Evolutionary conservation across 2,329 filamentous ascomycete species (phyloP).

Genomic region (Trichothecium sympodiale): DNA sequence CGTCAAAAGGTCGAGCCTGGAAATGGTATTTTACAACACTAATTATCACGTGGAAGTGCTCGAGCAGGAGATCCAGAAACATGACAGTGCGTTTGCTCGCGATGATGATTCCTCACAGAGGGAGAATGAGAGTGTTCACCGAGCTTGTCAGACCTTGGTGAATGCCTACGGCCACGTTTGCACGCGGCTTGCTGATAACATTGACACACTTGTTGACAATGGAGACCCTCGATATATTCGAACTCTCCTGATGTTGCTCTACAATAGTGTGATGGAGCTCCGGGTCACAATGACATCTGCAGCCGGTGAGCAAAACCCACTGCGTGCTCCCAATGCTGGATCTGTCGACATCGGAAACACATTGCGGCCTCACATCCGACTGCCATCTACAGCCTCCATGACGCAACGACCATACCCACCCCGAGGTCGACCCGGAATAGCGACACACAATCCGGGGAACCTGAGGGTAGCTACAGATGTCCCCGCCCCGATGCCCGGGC

Average conservation of each 20-base stretch:
- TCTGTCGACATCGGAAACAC: constrained; percentile 18
- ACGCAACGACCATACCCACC: constrained; percentile 33
- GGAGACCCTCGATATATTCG: constrained; percentile 57
- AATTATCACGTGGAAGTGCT: constrained; percentile 55
- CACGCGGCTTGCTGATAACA: constrained; percentile 47
- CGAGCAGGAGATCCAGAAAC: constrained; percentile 53
- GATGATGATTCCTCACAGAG: constrained; percentile 35
- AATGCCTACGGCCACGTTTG: constrained; percentile 56
- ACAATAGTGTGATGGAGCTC: constrained; percentile 58
- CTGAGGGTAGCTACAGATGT: constrained; percentile 45
- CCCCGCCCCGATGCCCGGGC: constrained; percentile 23
- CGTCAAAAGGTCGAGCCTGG: constrained; percentile 50
- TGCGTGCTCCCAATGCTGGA: constrained; percentile 1
- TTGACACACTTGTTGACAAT: constrained; percentile 53
- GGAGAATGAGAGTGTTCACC: constrained; percentile 53
- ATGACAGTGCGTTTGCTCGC: constrained; percentile 36
- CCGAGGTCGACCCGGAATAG: constrained; percentile 21
- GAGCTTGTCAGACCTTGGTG: constrained; percentile 52
- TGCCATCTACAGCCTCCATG: constrained; percentile 38
- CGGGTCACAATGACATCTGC: constrained; percentile 38
- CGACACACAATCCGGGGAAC: constrained; percentile 27
- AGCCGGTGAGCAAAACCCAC: constrained; percentile 13
- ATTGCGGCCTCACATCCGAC: constrained; percentile 36
- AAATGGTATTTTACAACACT: constrained; percentile 58
- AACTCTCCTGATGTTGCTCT: constrained; percentile 50